These are phyloP conservation scores for Amborella trichopoda DNA, from an alignment of 164 flowering plant species.

Conservation along the genomic window DNA sequence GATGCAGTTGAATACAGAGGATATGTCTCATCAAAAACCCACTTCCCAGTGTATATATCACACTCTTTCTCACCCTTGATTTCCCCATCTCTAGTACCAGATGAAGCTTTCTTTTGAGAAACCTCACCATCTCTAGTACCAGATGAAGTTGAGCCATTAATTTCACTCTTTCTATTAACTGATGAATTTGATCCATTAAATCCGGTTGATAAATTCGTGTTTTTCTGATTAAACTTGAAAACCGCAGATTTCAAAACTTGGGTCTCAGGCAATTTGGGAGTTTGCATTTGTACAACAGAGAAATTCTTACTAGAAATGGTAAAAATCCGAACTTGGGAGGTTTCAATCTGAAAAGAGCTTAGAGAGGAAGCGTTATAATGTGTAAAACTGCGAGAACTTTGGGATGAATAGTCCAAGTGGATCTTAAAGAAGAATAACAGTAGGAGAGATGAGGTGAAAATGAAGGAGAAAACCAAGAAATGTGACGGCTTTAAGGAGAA, in stretches of 20 bases:
- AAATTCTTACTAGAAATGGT: constrained; percentile 14
- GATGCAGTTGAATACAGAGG: constrained; percentile 61
- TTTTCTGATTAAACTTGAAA: constrained; percentile 12
- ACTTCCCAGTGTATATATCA: constrained; percentile 60
- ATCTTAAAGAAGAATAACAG: constrained; percentile 37
- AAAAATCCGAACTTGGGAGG: constrained; percentile 14
- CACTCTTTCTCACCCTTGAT: constrained; percentile 22
- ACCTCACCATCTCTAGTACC: constrained; percentile 1
- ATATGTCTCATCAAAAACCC: constrained; percentile 81
- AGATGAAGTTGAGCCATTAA: neutral
- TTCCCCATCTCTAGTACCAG: constrained; percentile 2
- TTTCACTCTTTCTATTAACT: neutral
- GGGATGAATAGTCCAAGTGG: constrained; percentile 21
- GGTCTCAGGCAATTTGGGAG: constrained; percentile 18
- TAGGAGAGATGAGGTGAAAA: constrained; percentile 31
- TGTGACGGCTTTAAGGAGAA: constrained; percentile 53
- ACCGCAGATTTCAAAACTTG: constrained; percentile 14
- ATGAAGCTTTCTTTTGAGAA: constrained; percentile 1
- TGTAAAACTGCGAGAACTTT: constrained; percentile 17
- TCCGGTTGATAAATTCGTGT: constrained; percentile 3
- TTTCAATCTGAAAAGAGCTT: constrained; percentile 6
- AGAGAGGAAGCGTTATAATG: constrained; percentile 19
- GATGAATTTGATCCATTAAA: neutral
- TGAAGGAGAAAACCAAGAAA: constrained; percentile 36
- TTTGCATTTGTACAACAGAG: constrained; percentile 11